phyloP scores from a whole-genome alignment of 1,139 yeast species.

The Wickerhamiella pararugosa region DNA sequence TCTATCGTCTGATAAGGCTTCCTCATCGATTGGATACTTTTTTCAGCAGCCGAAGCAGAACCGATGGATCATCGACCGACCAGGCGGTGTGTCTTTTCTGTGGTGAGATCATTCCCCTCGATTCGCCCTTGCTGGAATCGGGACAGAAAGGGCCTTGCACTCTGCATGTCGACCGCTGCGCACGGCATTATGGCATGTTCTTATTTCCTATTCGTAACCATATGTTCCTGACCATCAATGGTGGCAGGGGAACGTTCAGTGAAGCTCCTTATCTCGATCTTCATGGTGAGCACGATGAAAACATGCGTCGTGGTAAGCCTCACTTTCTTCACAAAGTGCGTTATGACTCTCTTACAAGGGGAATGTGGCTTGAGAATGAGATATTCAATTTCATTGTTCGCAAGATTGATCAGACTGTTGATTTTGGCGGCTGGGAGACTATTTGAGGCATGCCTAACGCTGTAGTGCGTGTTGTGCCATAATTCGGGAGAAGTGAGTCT shows the following conservation, averaged over 20 bases:
- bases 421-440: slow-evolving; percentile 95
- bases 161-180: slow-evolving; percentile 31
- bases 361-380: slow-evolving; percentile 68
- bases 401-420: slow-evolving; percentile 59
- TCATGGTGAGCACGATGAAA: slow-evolving; percentile 72
- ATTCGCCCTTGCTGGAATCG: slow-evolving; percentile 26
- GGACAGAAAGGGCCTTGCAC: slow-evolving; percentile 25
- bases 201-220: slow-evolving; percentile 64
- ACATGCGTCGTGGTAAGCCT: slow-evolving; percentile 50
- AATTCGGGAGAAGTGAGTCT: no score
- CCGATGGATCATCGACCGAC: slow-evolving; percentile 34
- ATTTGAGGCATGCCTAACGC: slow-evolving; percentile 27
- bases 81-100: slow-evolving; percentile 85
- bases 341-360: slow-evolving; percentile 52
- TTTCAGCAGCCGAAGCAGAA: slow-evolving; percentile 29
- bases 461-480: no score
- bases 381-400: slow-evolving; percentile 66
- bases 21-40: slow-evolving; percentile 61
- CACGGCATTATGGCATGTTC: slow-evolving; percentile 60
- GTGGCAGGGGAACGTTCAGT: slow-evolving; percentile 65
- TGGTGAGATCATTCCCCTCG: slow-evolving; percentile 54
- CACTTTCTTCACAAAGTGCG: slow-evolving; percentile 48
- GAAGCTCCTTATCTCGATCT: slow-evolving; percentile 75
- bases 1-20: slow-evolving; percentile 39
- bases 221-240: slow-evolving; percentile 41